Base-by-base conservation (phyloP, 164 flowering plant genomes). In the Brasenia schreberi region DNA sequence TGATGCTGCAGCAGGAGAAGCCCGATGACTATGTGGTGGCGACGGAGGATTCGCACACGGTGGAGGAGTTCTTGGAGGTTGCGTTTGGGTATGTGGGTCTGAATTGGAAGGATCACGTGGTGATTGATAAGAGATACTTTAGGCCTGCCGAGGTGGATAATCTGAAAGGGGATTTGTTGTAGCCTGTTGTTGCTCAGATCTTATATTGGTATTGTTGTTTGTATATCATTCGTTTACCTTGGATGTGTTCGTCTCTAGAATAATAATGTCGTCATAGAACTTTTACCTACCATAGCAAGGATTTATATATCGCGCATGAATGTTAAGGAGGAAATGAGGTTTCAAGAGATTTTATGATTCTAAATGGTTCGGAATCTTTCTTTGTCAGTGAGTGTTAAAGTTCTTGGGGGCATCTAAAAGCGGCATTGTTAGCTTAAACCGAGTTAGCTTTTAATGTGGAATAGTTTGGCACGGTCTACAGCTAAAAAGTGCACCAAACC, bases 1-100 rank as follows among this genome's bases (percentile, higher is more conserved):
- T 94, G 85, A 91, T 94, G 99, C 82, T 94, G 65, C 97, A 94
- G 83, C 96, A 89, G 78, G 97, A 91, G 65, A 79, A 82, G 82
- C 85, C 97, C 0, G 97, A 89, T 62, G 97, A 94, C 63, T 87
- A 94, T 49, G 98, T 94, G 43, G 97, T 92, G 68, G 98, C 98
- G n/a, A 93, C 98, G 0, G 97, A 93, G 81, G 98, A 93, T 64
- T 77, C 94, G 11, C 97, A 93, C 74, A 80, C 92, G 18, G 97
- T 94, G 68, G 83, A 91, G 88, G 96, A 94, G 77, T 94, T 94
- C 67, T 59, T 94, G 75, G 84, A 82, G 68, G 95, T 81, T 72
- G 85, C 97, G 5, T 94, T 94, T 74, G 95, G 96, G 73, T 87
- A 79, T 62, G 98, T 85, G 16, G 97, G 96, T 14, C 70, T 94